Evolutionary conservation across 352 stramenopile genomes (phyloP).

Genomic region (Phytophthora kernoviae): DNA sequence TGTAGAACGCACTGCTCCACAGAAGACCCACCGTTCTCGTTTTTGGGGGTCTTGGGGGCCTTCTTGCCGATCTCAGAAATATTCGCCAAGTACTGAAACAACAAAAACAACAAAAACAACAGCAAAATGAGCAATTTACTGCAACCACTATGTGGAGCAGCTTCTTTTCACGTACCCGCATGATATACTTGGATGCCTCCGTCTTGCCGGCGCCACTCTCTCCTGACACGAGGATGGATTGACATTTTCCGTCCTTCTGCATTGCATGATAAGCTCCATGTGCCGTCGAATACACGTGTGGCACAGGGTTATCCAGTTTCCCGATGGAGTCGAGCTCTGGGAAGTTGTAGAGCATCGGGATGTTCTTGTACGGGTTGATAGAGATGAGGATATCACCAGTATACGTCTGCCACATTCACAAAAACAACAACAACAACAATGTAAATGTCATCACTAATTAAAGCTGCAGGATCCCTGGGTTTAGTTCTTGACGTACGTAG

Average conservation of each 20-base stretch:
- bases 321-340: conserved; percentile 87
- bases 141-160: too few relatives aligned
- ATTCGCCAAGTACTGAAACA: conserved; percentile 82
- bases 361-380: conserved; percentile 97
- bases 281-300: conserved; percentile 86
- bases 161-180: conserved; percentile 57
- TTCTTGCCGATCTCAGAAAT: conserved; percentile 91
- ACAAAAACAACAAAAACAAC: conserved; percentile 11
- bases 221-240: conserved; percentile 88
- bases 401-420: conserved; percentile 72
- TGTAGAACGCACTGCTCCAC: conserved; percentile 92
- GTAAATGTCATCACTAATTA: background rate
- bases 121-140: conserved; percentile 6
- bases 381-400: conserved; percentile 96
- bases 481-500: conserved; percentile 77
- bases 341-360: conserved; percentile 92
- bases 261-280: conserved; percentile 85
- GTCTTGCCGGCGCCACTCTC: conserved; percentile 90
- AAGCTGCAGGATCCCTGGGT: too few relatives aligned
- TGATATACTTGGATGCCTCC: conserved; percentile 92
- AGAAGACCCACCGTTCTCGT: conserved; percentile 58
- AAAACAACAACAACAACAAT: background rate
- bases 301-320: conserved; percentile 85
- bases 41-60: conserved; percentile 67
- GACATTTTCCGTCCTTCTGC: conserved; percentile 77